phyloP scores from a whole-genome alignment of 805 yeast species.

The Deakozyma indianensis region DNA sequence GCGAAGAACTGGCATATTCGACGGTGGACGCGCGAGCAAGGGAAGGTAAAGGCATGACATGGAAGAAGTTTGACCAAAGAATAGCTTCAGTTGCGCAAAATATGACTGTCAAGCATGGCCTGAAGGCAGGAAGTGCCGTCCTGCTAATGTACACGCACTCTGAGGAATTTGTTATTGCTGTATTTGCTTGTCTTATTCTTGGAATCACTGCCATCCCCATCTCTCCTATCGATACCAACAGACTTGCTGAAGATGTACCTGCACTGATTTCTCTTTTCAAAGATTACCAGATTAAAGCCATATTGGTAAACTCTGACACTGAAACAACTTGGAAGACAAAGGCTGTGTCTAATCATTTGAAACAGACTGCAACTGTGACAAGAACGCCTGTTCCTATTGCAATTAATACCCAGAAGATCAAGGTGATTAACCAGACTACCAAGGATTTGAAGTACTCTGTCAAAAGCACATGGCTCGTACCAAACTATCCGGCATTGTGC shows the following conservation, averaged over 20 bases:
- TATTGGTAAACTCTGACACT: slow-evolving; percentile 67
- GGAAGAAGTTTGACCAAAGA: slow-evolving; percentile 71
- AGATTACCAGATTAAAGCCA: slow-evolving; percentile 55
- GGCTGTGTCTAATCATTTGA: slow-evolving; percentile 44
- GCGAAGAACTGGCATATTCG: slow-evolving; percentile 66
- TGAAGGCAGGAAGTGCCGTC: slow-evolving; percentile 59
- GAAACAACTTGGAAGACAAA: slow-evolving; percentile 58
- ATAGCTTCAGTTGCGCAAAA: slow-evolving; percentile 63
- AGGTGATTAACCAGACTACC: slow-evolving; percentile 18
- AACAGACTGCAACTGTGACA: slow-evolving; percentile 24
- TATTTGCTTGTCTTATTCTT: slow-evolving; percentile 73
- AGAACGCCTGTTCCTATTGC: slow-evolving; percentile 31
- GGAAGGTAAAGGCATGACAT: slow-evolving; percentile 42
- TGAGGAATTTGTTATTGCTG: slow-evolving; percentile 72
- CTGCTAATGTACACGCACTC: slow-evolving; percentile 74
- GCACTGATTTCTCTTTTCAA: slow-evolving; percentile 50
- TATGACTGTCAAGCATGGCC: slow-evolving; percentile 48
- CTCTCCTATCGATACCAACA: slow-evolving; percentile 49
- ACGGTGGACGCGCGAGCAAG: slow-evolving; percentile 27
- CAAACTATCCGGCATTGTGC: slow-evolving; percentile 37
- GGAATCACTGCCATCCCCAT: slow-evolving; percentile 72
- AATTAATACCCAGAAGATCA: slow-evolving; percentile 54
- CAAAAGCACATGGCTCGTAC: slow-evolving; percentile 18
- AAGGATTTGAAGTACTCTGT: slow-evolving; percentile 13
- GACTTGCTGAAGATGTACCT: slow-evolving; percentile 60